These are phyloP conservation scores for Echinochloa phyllopogon DNA, from an alignment of 176 grass and related monocot species.

Conservation along the genomic window DNA sequence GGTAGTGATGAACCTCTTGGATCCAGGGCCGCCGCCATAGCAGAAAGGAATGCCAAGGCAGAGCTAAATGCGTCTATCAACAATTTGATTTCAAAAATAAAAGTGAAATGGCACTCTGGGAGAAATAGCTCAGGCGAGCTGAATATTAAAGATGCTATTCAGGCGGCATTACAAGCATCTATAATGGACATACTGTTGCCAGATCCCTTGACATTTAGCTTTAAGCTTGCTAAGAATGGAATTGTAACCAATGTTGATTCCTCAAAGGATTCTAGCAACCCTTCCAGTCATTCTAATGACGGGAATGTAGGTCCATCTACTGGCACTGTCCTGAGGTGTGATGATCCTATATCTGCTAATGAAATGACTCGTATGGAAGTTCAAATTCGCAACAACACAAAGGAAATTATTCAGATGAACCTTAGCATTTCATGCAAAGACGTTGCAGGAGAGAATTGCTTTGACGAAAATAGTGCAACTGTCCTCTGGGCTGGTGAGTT, in stretches of 20 bases:
- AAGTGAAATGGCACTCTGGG: slow-evolving; percentile 96
- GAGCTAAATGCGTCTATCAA: slow-evolving; percentile 89
- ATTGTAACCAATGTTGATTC: slow-evolving; percentile 21
- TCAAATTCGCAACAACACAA: slow-evolving; percentile 89
- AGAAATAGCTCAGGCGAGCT: slow-evolving; percentile 95
- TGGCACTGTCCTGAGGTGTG: slow-evolving; percentile 44
- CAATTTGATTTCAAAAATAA: slow-evolving; percentile 96
- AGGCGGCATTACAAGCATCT: slow-evolving; percentile 85
- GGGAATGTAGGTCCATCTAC: slow-evolving; percentile 14
- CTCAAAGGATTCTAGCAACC: slow-evolving; percentile 20
- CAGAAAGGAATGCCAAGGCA: slow-evolving; percentile 91
- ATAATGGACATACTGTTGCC: slow-evolving; percentile 94
- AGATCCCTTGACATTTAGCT: slow-evolving; percentile 91
- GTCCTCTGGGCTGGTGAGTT: slow-evolving; percentile 87
- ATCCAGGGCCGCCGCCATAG: slow-evolving; percentile 49
- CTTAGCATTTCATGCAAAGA: slow-evolving; percentile 90
- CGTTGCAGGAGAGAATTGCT: slow-evolving; percentile 92
- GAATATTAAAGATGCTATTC: slow-evolving; percentile 97
- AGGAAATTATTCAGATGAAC: slow-evolving; percentile 85
- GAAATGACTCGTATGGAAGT: slow-evolving; percentile 89
- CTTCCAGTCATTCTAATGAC: slow-evolving; percentile 21
- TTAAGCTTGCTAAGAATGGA: slow-evolving; percentile 67
- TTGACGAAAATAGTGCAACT: slow-evolving; percentile 76
- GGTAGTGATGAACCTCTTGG: slow-evolving; percentile 50
- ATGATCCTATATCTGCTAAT: slow-evolving; percentile 76